phyloP scores from a whole-genome alignment of 257 asterid genomes.

The Rehmannia glutinosa region DNA sequence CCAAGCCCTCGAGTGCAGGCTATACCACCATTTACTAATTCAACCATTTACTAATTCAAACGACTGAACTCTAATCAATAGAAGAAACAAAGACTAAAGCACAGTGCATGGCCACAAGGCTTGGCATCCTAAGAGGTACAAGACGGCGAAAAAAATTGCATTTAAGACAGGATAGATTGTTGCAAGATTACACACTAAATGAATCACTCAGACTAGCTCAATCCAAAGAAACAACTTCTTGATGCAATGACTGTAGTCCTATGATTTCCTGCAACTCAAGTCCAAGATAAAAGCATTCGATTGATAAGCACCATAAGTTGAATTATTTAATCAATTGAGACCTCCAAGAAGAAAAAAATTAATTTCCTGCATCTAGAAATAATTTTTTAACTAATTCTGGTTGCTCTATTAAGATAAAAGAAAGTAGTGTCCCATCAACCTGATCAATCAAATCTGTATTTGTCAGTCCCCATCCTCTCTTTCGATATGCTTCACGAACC shows the following conservation, averaged over 20 bases:
- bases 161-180: background rate
- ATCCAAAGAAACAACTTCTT: background rate
- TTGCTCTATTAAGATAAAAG: background rate
- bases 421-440: constrained; percentile 38
- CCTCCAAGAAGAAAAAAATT: background rate
- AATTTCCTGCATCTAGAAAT: background rate
- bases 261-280: too few species aligned
- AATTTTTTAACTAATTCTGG: background rate
- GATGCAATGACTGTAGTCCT: too few species aligned
- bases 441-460: constrained; percentile 82
- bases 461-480: constrained; percentile 92
- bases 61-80: background rate
- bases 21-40: background rate
- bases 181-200: too few species aligned
- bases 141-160: background rate
- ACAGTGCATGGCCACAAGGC: background rate
- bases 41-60: background rate
- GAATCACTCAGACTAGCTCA: background rate
- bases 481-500: constrained; percentile 95
- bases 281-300: background rate
- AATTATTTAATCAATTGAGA: background rate
- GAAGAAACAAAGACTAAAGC: background rate
- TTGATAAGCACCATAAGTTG: background rate
- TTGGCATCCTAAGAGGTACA: background rate
- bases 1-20: too few species aligned